Percentiles rank a stretch among this genome's conserved stretches.
Conservation (phyloP, 2,329 filamentous ascomycete genomes). For the Aplosporella prunicola region DNA sequence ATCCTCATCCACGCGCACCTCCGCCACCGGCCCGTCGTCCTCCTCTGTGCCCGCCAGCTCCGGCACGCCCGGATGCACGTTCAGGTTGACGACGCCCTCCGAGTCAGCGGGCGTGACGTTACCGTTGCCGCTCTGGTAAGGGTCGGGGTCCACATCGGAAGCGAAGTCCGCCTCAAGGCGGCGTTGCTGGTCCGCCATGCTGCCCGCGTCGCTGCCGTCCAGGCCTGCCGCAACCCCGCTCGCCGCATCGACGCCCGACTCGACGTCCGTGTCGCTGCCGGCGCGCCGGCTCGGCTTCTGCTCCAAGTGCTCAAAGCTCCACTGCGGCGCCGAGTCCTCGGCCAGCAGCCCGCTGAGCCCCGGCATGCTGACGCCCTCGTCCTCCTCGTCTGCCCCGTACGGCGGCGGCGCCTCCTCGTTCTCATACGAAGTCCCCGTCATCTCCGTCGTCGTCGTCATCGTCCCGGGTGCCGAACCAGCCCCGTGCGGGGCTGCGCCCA, state of each 20-base stretch:
- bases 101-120: slow-evolving; percentile 4
- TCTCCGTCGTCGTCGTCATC: neutral
- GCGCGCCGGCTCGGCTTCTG: neutral
- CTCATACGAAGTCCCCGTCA: neutral
- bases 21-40: slow-evolving; percentile 12
- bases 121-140: neutral
- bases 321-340: neutral
- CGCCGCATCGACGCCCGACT: too few relatives aligned
- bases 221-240: slow-evolving; percentile 2
- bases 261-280: slow-evolving; percentile 7
- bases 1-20: slow-evolving; percentile 12
- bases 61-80: neutral
- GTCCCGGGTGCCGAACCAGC: slow-evolving; percentile 9
- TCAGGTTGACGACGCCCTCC: neutral
- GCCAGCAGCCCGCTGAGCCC: neutral
- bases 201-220: neutral
- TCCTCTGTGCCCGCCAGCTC: slow-evolving; percentile 9
- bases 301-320: neutral
- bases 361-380: slow-evolving; percentile 1
- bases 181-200: neutral
- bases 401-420: slow-evolving; percentile 1
- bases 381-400: slow-evolving; percentile 3
- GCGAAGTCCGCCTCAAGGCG: slow-evolving; percentile 2
- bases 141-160: neutral
- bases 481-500: slow-evolving; percentile 46